A percentile compares a stretch with the other conserved stretches of the same genome.
These are phyloP conservation scores for Apiospora malaysiana DNA, from an alignment of 2,329 filamentous ascomycete genomes.

Conservation along the genomic window DNA sequence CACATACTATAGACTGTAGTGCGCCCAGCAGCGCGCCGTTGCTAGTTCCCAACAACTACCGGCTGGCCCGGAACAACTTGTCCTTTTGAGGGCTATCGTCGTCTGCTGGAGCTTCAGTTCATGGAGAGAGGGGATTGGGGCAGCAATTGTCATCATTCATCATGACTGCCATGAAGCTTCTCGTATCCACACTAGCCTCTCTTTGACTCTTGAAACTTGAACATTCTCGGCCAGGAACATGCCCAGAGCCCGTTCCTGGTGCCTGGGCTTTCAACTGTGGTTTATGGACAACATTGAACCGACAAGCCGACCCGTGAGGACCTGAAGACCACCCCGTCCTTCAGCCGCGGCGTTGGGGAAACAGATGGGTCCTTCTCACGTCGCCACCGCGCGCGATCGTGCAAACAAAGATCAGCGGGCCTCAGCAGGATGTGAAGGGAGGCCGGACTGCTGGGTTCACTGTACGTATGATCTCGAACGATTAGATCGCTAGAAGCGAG, in stretches of 20 bases:
- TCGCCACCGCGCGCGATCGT: background rate
- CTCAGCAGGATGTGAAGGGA: background rate
- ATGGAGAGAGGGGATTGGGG: background rate
- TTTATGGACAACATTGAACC: background rate
- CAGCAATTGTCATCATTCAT: background rate
- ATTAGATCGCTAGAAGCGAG: background rate
- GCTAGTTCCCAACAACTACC: background rate
- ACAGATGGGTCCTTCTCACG: background rate
- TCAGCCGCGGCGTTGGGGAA: background rate
- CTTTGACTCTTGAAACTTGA: no score
- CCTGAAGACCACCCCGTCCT: background rate
- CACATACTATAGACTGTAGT: no score
- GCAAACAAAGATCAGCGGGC: background rate
- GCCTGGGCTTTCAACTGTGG: background rate
- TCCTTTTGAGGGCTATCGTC: background rate
- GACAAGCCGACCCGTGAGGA: background rate
- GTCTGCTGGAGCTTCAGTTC: background rate
- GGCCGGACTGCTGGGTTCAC: no score
- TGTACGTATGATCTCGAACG: background rate
- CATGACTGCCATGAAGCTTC: background rate
- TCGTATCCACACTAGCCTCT: background rate
- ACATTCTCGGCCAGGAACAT: background rate
- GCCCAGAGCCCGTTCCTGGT: background rate
- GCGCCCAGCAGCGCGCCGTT: background rate
- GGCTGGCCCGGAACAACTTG: background rate